Percentiles rank a stretch among this genome's conserved stretches.
Evolutionary conservation across 1,139 yeast species (phyloP).

Genomic region (Lodderomyces parapsilosis): DNA sequence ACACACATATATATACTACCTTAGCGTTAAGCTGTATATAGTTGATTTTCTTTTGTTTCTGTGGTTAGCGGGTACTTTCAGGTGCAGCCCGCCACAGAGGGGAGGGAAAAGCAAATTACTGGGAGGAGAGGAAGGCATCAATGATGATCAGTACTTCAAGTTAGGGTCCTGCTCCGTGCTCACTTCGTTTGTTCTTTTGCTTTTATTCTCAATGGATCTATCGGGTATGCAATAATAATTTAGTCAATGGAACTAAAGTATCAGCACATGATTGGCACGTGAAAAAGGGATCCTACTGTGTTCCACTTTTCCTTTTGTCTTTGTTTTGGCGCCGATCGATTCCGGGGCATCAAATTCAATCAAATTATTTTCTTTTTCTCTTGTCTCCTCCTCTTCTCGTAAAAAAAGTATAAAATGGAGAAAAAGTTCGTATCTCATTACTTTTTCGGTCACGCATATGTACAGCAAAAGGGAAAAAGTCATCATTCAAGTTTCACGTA

Average conservation of each 20-base stretch:
- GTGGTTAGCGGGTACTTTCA: too few species aligned
- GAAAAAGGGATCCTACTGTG: not conserved
- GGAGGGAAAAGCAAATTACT: too few species aligned
- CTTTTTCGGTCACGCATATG: not conserved
- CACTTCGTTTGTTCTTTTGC: too few species aligned
- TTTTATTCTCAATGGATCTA: not conserved
- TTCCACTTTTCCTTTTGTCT: not conserved
- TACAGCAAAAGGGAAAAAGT: not conserved
- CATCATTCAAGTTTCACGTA: not conserved
- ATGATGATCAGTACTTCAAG: not conserved
- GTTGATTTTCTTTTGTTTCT: too few species aligned
- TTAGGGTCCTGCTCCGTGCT: not conserved
- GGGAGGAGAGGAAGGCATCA: too few species aligned
- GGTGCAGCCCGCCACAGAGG: too few species aligned
- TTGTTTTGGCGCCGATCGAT: not conserved
- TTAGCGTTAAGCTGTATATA: too few species aligned
- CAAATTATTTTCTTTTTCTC: not conserved
- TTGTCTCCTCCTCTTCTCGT: too few species aligned
- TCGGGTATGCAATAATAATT: not conserved
- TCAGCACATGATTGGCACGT: not conserved
- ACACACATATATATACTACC: too few species aligned
- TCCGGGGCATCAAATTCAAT: not conserved
- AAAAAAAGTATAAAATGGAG: not conserved
- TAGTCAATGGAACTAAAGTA: not conserved
- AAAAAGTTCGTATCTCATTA: not conserved